Evolutionary conservation across 192 early-diverging fungal genomes (phyloP).

Genomic region (Thamnidium elegans): DNA sequence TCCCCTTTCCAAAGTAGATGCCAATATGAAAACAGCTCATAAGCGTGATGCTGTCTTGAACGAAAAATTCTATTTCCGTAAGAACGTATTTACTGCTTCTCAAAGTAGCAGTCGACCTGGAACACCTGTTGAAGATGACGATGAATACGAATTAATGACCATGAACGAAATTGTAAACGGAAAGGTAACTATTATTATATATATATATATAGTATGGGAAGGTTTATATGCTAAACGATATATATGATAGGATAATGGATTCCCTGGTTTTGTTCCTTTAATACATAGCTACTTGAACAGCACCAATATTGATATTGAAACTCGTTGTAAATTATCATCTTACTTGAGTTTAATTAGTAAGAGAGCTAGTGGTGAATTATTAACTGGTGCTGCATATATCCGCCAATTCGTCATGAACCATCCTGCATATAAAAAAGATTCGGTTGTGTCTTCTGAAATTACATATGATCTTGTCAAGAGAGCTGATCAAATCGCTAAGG

Average conservation of each 20-base stretch:
- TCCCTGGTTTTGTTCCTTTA: constrained; percentile 81
- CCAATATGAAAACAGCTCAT: constrained; percentile 90
- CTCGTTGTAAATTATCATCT: constrained; percentile 62
- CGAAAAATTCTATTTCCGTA: constrained; percentile 90
- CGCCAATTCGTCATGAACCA: constrained; percentile 85
- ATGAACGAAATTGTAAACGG: constrained; percentile 84
- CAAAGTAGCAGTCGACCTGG: background rate
- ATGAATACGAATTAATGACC: constrained; percentile 65
- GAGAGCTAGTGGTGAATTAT: constrained; percentile 76
- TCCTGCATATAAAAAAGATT: constrained; percentile 86
- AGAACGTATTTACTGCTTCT: constrained; percentile 64
- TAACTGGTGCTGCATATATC: constrained; percentile 89
- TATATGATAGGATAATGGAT: constrained; percentile 44
- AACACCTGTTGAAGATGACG: constrained; percentile 37
- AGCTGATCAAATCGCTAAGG: constrained; percentile 54
- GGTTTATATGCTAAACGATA: background rate
- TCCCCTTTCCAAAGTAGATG: constrained; percentile 92
- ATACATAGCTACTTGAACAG: constrained; percentile 84
- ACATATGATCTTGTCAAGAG: constrained; percentile 80
- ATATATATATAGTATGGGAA: background rate
- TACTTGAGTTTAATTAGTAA: constrained; percentile 80
- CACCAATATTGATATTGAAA: constrained; percentile 62
- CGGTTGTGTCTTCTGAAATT: constrained; percentile 80
- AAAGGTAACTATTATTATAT: constrained; percentile 17
- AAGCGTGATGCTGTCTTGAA: constrained; percentile 74